A percentile compares a stretch with the other conserved stretches of the same genome.
These are phyloP conservation scores for Fusarium transvaalense DNA, from an alignment of 2,329 filamentous ascomycete genomes.

Conservation along the genomic window DNA sequence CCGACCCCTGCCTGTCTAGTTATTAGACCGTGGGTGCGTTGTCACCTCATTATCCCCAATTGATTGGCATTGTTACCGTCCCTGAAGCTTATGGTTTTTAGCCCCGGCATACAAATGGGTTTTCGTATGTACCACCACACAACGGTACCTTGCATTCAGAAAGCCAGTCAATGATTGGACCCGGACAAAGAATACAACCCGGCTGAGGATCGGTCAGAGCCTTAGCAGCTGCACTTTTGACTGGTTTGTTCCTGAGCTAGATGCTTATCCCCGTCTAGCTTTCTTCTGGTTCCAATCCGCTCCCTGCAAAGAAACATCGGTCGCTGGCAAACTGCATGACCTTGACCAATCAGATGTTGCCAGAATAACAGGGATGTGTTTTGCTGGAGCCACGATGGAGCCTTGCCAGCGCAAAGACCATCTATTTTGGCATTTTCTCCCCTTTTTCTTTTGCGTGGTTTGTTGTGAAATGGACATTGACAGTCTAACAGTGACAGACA, in stretches of 20 bases:
- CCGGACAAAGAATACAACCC: constrained; percentile 20
- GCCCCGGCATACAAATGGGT: constrained; percentile 42
- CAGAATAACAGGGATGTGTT: constrained; percentile 38
- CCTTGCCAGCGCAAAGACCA: constrained; percentile 26
- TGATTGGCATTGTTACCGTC: constrained; percentile 36
- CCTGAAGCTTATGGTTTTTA: constrained; percentile 33
- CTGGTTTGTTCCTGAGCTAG: constrained; percentile 47
- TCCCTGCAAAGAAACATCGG: constrained; percentile 41
- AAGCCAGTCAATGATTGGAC: constrained; percentile 40
- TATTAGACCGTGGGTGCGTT: constrained; percentile 34
- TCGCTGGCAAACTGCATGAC: constrained; percentile 19
- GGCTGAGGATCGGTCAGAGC: constrained; percentile 39
- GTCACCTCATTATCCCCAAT: constrained; percentile 41
- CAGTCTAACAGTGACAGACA: too few relatives aligned
- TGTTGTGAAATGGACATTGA: constrained; percentile 32
- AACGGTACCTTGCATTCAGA: constrained; percentile 45
- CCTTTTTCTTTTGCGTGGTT: constrained; percentile 44
- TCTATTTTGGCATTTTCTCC: constrained; percentile 36
- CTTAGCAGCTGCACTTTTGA: constrained; percentile 42
- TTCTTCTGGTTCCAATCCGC: constrained; percentile 33
- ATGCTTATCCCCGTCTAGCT: constrained; percentile 34
- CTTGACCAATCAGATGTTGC: constrained; percentile 40
- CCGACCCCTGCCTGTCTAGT: constrained; percentile 18
- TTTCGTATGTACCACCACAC: constrained; percentile 30
- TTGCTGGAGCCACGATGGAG: constrained; percentile 25